phyloP scores from a whole-genome alignment of 2,329 filamentous ascomycete species.

The Bipolaris gigantea region DNA sequence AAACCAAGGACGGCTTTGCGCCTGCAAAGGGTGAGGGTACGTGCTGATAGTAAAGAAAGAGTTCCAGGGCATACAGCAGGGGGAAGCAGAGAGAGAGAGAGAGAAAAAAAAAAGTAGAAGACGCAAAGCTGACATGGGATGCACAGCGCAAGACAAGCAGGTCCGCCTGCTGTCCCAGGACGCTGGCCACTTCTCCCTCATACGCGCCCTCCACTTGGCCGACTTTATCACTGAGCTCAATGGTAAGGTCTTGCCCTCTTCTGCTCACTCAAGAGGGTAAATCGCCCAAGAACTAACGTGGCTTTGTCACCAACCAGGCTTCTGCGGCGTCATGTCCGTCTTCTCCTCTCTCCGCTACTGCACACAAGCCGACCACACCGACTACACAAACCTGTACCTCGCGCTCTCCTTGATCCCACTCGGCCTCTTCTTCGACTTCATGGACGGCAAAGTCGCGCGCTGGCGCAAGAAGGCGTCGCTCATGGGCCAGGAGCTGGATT shows the following conservation, averaged over 20 bases:
- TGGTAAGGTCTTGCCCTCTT: conserved; percentile 47
- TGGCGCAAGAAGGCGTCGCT: conserved; percentile 97
- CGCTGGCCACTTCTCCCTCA: conserved; percentile 68
- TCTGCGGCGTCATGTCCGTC: conserved; percentile 92
- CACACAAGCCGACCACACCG: conserved; percentile 65
- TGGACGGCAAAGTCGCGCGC: conserved; percentile 93
- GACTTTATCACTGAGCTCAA: conserved; percentile 84
- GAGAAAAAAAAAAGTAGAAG: too few relatives aligned
- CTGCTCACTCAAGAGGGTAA: neutral
- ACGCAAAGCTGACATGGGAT: conserved; percentile 10
- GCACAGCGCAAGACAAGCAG: conserved; percentile 71
- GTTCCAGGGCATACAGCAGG: neutral
- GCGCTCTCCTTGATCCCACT: conserved; percentile 88
- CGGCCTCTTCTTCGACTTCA: conserved; percentile 89
- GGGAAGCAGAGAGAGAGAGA: neutral
- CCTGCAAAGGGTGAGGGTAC: conserved; percentile 50
- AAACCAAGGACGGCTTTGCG: conserved; percentile 45
- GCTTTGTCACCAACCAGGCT: conserved; percentile 54
- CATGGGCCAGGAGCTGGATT: conserved; percentile 98
- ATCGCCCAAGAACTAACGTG: neutral
- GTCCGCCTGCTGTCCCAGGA: conserved; percentile 70
- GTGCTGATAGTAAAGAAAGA: conserved; percentile 13
- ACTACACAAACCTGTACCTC: conserved; percentile 72
- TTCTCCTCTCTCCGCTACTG: conserved; percentile 95
- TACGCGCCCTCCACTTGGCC: conserved; percentile 70